Percentiles rank a stretch among this genome's conserved stretches.
Evolutionary conservation across 305 asterid species (phyloP).

Genomic region (Fraxinus albicans): DNA sequence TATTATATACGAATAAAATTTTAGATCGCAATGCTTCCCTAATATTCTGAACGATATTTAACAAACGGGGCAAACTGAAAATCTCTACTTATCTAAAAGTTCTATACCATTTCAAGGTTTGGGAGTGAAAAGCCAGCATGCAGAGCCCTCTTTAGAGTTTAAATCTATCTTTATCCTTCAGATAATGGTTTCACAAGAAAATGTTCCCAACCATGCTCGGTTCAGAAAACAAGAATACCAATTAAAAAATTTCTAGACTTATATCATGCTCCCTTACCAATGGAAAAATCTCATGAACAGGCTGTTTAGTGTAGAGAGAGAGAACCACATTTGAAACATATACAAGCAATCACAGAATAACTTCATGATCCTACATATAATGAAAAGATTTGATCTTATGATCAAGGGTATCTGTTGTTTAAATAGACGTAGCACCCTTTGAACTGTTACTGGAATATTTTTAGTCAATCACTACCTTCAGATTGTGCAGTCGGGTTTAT

Average conservation of each 20-base stretch:
- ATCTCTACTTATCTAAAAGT: background rate
- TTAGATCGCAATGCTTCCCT: background rate
- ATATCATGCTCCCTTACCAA: constrained; percentile 4
- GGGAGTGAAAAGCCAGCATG: background rate
- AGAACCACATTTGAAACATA: background rate
- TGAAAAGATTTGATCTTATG: constrained; percentile 10
- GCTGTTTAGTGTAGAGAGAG: background rate
- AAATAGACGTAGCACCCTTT: constrained; percentile 14
- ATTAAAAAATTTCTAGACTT: constrained; percentile 12
- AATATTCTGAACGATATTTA: background rate
- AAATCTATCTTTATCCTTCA: constrained; percentile 3
- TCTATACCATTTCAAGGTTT: background rate
- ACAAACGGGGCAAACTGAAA: background rate
- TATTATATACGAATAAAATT: background rate
- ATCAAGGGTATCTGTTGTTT: background rate
- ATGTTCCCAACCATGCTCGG: constrained; percentile 8
- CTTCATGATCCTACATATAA: constrained; percentile 1
- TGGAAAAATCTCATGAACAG: constrained; percentile 14
- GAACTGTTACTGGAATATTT: constrained; percentile 12
- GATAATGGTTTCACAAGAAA: constrained; percentile 3
- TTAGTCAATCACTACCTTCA: constrained; percentile 61
- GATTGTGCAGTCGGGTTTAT: constrained; percentile 77
- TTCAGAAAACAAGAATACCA: background rate
- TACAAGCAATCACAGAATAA: constrained; percentile 7
- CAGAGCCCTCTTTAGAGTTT: background rate